These are phyloP conservation scores for Phytophthora pisi DNA, from an alignment of 352 stramenopile species.

Conservation along the genomic window DNA sequence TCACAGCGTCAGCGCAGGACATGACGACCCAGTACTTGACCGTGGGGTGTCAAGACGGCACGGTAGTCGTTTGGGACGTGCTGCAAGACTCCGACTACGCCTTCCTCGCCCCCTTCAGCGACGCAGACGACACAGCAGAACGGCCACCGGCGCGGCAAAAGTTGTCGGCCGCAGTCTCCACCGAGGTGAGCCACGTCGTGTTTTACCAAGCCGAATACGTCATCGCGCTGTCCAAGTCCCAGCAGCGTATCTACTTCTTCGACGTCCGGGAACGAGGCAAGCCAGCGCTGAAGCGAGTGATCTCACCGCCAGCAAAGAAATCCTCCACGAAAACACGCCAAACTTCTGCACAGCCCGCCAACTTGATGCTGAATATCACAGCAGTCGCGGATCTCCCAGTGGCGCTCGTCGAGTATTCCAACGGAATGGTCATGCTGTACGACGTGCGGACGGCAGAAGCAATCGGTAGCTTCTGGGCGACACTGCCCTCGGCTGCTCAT, in stretches of 20 bases:
- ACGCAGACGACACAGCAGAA: neutral
- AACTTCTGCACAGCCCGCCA: constrained; percentile 4
- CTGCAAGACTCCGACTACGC: constrained; percentile 49
- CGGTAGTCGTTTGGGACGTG: constrained; percentile 59
- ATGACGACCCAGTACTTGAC: constrained; percentile 54
- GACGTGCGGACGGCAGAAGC: constrained; percentile 51
- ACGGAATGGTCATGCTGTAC: constrained; percentile 51
- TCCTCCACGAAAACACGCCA: constrained; percentile 10
- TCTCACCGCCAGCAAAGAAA: constrained; percentile 28
- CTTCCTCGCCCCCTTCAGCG: constrained; percentile 26
- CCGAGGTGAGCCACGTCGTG: constrained; percentile 16
- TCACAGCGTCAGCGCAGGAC: constrained; percentile 47
- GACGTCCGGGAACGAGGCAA: constrained; percentile 35
- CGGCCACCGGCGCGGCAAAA: neutral
- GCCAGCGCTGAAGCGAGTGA: constrained; percentile 36
- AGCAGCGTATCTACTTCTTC: constrained; percentile 54
- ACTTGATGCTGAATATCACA: constrained; percentile 30
- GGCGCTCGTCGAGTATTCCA: constrained; percentile 51
- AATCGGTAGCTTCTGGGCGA: constrained; percentile 42
- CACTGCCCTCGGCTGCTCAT: neutral
- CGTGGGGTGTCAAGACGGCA: constrained; percentile 52
- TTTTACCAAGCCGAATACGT: constrained; percentile 36
- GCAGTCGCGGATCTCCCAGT: constrained; percentile 42
- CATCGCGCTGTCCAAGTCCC: constrained; percentile 38
- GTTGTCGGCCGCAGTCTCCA: neutral